Conservation (phyloP, 2,329 filamentous ascomycete species). For the Corniculantispora saksenae region DNA sequence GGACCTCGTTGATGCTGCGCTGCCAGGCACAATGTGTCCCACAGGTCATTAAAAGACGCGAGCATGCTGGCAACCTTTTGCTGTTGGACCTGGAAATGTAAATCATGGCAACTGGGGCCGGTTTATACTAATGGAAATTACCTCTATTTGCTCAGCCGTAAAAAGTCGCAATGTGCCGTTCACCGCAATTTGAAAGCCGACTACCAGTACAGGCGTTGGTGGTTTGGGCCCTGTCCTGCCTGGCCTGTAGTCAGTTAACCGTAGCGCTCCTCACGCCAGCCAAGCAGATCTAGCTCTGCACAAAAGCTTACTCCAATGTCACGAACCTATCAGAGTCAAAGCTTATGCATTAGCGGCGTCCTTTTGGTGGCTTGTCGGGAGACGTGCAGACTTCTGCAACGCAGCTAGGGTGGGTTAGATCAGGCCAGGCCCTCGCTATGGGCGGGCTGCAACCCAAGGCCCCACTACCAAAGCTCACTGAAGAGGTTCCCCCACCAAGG, state of each 20-base stretch:
- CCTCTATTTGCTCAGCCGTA: neutral
- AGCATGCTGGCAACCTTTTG: neutral
- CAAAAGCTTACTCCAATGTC: neutral
- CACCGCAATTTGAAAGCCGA: conserved; percentile 9
- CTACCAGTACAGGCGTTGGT: neutral
- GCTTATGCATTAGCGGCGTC: conserved; percentile 7
- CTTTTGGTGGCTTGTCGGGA: neutral
- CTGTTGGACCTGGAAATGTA: neutral
- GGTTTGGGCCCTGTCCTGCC: neutral
- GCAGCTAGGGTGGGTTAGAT: conserved; percentile 7
- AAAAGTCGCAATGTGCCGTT: neutral
- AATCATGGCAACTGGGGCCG: neutral
- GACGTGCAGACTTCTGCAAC: neutral
- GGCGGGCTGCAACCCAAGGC: neutral
- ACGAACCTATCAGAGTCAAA: conserved; percentile 3
- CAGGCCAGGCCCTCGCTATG: conserved; percentile 1
- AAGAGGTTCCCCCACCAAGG: neutral
- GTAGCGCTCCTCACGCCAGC: neutral
- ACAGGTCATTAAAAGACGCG: conserved; percentile 1
- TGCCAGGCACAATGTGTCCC: neutral
- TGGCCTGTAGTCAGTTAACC: too few relatives aligned
- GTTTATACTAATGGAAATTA: neutral
- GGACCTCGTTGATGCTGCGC: neutral
- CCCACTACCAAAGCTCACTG: neutral
- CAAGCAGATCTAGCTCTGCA: neutral